Evolutionary conservation across 208 protist species (phyloP), one percentile per base, ranked within the genome.

Genomic region (Trypanosoma boissoni): DNA sequence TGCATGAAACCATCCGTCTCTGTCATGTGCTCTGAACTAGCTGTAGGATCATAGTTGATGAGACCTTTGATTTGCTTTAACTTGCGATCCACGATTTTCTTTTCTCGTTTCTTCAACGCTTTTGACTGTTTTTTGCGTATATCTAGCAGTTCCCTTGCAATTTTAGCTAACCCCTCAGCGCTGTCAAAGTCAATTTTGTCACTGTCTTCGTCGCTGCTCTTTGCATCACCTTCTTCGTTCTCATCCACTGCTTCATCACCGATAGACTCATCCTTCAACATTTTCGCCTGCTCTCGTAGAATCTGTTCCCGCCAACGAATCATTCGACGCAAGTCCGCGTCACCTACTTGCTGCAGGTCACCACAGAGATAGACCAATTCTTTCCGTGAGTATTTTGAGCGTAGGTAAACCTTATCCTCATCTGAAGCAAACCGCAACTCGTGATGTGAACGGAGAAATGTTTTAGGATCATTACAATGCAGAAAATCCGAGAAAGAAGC

Each of bases 341-440:
- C 95, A 51, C 96, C 90, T 14, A 99, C 81, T 42, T 99, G 90
- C 53, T 96, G 86, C 3, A 99, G 66, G 72, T 99, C 97, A 1
- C 76, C 76, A 59, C 82, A 95, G 41, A 86, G 85, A 34, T 94
- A 88, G 24, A 87, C 78, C 28, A 99, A 82, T 62, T 99, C 96
- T 48, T 93, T 77, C 53, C 91, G 97, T 10, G 95, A 97, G 20
- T 52, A 69, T 62, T 86, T 86, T 24, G 85, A 92, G 34, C 74
- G 68, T 4, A 93, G 60, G 53, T 74, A 90, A 26, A 60, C 70
- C 65, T 92, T 86, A 26, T 95, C 84, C 16, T 87, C 78, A 20
- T 92, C 89, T 36, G 50, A 68, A 44, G 92, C 83, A 60, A 97
- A 98, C 46, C 77, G 79, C 9, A 98, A 64, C 56, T 92, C 83